Evolutionary conservation across 2,329 filamentous ascomycete species (phyloP).

Genomic region (Mycocentrospora acerina): DNA sequence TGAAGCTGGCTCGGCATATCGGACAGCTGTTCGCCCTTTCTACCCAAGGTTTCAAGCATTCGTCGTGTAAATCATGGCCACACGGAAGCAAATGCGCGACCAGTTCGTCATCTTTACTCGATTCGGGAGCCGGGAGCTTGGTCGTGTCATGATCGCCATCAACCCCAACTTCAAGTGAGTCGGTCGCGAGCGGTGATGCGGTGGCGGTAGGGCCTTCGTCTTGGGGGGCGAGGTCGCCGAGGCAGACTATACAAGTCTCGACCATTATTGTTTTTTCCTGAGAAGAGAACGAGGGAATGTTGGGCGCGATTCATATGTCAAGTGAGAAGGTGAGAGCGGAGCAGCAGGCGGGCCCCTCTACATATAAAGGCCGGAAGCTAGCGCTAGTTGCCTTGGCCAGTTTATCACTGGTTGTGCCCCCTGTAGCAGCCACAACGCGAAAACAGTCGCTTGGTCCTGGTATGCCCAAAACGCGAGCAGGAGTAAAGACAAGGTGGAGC

Average conservation of each 20-base stretch:
- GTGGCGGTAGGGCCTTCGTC: constrained; percentile 45
- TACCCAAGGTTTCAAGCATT: constrained; percentile 90
- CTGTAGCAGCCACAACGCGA: constrained; percentile 23
- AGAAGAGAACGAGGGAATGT: constrained; percentile 19
- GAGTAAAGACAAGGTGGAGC: constrained; percentile 8
- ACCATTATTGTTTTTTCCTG: constrained; percentile 51
- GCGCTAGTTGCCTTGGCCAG: constrained; percentile 13
- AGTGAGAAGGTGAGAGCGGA: constrained; percentile 34
- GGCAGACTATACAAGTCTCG: constrained; percentile 71
- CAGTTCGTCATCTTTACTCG: constrained; percentile 49
- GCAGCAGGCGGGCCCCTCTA: constrained; percentile 17
- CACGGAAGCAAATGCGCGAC: constrained; percentile 71
- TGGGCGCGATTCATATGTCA: constrained; percentile 39
- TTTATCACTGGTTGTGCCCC: constrained; percentile 10
- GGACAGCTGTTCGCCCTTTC: constrained; percentile 97
- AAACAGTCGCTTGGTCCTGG: constrained; percentile 23
- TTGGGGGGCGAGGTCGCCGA: constrained; percentile 66
- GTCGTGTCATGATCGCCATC: constrained; percentile 21
- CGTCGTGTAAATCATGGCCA: constrained; percentile 88
- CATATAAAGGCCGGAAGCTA: constrained; percentile 22
- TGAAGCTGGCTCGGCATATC: constrained; percentile 90
- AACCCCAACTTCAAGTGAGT: constrained; percentile 29
- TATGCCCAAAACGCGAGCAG: constrained; percentile 14
- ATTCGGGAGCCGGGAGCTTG: constrained; percentile 29
- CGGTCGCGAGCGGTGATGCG: constrained; percentile 25